Evolutionary conservation across 2,329 filamentous ascomycete genomes (phyloP), one percentile per base, ranked within the genome.

Genomic region (Neobulgaria alba): DNA sequence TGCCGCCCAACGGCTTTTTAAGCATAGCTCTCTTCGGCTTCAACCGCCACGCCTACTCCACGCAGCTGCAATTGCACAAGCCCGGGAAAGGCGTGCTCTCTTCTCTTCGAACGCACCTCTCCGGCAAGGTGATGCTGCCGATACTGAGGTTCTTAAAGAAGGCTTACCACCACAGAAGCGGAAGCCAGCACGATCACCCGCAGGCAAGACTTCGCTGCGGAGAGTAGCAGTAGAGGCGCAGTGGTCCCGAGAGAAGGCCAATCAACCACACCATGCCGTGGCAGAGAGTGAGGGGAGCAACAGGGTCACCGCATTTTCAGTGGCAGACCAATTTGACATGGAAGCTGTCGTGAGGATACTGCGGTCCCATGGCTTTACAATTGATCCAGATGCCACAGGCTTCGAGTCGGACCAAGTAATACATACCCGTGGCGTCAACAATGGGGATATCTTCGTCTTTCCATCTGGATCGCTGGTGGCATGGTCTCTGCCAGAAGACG

Each of bases 381-480:
- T 81, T 39, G 76, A 82, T 53, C 77, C 77, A 2, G 75, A 82
- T 51, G 65, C 63, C 36, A 77, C 72, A 10, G 73, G 69, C 10
- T 79, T 82, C 51, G 75, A 79, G 50, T 65, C 69, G 34, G 67
- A 68, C 48, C 76, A 80, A 54, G 75, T 82, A 4, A 72, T 82
- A 36, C 77, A 82, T 55, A 77, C 76, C 5, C 67, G 75, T 38
- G 69, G 70, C 7, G 67, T 72, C 44, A 73, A 77, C 57, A 71
- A 77, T 43, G 89, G 88, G 23, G 92, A 98, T 63, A 78, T 96
- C 37, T 96, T 96, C 58, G 81, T 98, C 42, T 98, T 98, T 52
- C 88, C 90, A 7, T 95, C 89, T 0, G 92, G 92, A 9, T 94
- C 89, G 10, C 75, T 96, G 5, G 92, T 96, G 4, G 82, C 86